Base-by-base conservation (phyloP, 1,284 basidiomycete genomes). In the Exobasidium rhododendri region DNA sequence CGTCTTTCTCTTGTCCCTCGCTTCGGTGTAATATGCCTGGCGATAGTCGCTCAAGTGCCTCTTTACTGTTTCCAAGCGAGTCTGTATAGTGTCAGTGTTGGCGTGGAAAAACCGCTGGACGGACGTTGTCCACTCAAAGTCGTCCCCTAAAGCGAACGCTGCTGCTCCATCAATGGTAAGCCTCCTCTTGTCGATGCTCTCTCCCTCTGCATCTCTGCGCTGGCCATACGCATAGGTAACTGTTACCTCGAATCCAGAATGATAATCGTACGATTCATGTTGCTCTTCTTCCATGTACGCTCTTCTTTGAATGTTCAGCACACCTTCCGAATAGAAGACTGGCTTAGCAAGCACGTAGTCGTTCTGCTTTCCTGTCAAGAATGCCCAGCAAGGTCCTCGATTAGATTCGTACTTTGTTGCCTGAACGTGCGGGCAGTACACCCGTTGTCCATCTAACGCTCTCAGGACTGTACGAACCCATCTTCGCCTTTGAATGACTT, bases 381-480 rank as follows among this genome's bases (percentile, higher is more conserved):
- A 13, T 13, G 20, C 20, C 4, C 47, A 20, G 7, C 14, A 6
- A 1, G 26, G 14, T 47, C n/a, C 22, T 7, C n/a, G n/a, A 20
- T 49, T 32, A 10, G 51, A 20, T 22, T 10, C 55, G 22, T 20
- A 47, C 55, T 35, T 35, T 14, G 29, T 17, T 47, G 28, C 45
- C 30, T 58, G 28, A 22, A 52, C 83, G 73, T 88, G 86, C 6
- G 88, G 88, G 84, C 88, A 89, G 4, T 78, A 74, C 24, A 91
- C 85, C 17, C 81, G 80, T 65, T 86, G 83, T 0, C 86, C 86
- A 63, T 91, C 89, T 51, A 91, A 79, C 0, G 88, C 85, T 24
- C 89, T 83, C 28, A 92, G 76, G 1, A 87, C 85, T 74, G 87
- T 81, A 0, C 89, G 85, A 2, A 91, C 82, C 66, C 86, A 83